phyloP scores from a whole-genome alignment of 768 basidiomycete genomes.

The Xerocomellus intermedius region DNA sequence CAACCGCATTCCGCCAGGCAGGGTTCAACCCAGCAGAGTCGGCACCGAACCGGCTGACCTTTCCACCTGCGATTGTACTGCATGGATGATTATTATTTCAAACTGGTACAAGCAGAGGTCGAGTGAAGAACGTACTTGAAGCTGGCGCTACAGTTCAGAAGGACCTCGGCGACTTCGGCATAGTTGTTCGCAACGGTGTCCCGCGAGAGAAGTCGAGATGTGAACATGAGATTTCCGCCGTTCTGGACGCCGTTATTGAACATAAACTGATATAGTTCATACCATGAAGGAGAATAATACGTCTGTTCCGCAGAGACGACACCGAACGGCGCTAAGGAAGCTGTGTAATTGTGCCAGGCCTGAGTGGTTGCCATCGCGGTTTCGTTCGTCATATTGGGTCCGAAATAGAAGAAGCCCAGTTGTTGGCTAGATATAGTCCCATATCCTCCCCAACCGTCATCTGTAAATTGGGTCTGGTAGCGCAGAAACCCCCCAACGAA shows the following conservation, averaged over 20 bases:
- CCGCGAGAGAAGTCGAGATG: constrained; percentile 11
- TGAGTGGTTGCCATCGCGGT: constrained; percentile 36
- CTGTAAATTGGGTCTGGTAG: constrained; percentile 36
- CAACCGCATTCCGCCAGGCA: constrained; percentile 44
- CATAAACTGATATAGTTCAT: background rate
- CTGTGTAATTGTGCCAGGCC: constrained; percentile 32
- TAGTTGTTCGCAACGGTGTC: constrained; percentile 5
- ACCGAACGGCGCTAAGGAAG: constrained; percentile 7
- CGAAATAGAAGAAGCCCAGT: constrained; percentile 23
- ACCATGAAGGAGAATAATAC: background rate
- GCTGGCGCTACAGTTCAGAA: background rate
- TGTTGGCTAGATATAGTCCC: constrained; percentile 1
- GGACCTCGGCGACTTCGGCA: constrained; percentile 4
- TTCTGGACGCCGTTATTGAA: background rate
- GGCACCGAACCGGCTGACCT: constrained; percentile 37
- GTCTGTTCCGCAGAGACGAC: background rate
- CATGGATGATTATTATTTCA: background rate
- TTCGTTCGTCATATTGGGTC: constrained; percentile 37
- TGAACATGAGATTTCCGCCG: constrained; percentile 1
- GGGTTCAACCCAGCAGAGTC: constrained; percentile 45
- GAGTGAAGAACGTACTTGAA: constrained; percentile 5
- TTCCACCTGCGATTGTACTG: constrained; percentile 45
- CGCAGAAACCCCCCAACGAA: constrained; percentile 37
- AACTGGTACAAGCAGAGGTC: background rate
- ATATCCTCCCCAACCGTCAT: constrained; percentile 46